Evolutionary conservation across 2,329 filamentous ascomycete species (phyloP), one percentile per base, ranked within the genome.

Genomic region (Rosellinia necatrix): DNA sequence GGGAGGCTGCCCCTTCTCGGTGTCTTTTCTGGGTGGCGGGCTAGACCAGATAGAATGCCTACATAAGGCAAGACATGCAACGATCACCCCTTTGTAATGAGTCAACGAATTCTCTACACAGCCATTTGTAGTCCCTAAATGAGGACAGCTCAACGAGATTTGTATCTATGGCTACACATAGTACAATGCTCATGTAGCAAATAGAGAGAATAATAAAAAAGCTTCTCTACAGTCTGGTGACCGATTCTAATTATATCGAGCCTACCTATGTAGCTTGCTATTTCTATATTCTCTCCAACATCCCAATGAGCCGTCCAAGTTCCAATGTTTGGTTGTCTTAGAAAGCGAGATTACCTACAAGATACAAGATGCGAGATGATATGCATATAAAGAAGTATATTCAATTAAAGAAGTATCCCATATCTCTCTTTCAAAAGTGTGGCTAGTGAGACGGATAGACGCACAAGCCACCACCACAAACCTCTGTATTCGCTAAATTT

Each of bases 401-500:
- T n/a, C n/a, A n/a, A n/a, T n/a, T n/a, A n/a, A n/a, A n/a, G n/a
- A n/a, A n/a, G n/a, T n/a, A n/a, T n/a, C n/a, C n/a, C n/a, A n/a
- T n/a, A n/a, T n/a, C n/a, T n/a, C n/a, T n/a, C n/a, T n/a, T n/a
- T n/a, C n/a, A n/a, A 17, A 35, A 17, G 19, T 17, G 59, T 61
- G 59, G 59, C 59, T 59, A 25, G 56, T 56, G 59, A 10, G 17
- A 10, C 5, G 21, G 49, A 59, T 49, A 10, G 17, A 10, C 5
- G 21, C 52, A 59, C 53, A 13, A 56, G 56, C 59, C 56, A 59
- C 58, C 53, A 53, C 43, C 55, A 58, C 58, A 61, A 59, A 53
- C 44, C 44, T 56, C 52, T 56, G 56, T 49, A 55, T 53, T 62
- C 59, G 59, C 59, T 62, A 62, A 62, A 62, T 54, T 62, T 62